Evolutionary conservation across 441 rosid species (phyloP), one percentile per base, ranked within the genome.

Genomic region (Populus tomentosa): DNA sequence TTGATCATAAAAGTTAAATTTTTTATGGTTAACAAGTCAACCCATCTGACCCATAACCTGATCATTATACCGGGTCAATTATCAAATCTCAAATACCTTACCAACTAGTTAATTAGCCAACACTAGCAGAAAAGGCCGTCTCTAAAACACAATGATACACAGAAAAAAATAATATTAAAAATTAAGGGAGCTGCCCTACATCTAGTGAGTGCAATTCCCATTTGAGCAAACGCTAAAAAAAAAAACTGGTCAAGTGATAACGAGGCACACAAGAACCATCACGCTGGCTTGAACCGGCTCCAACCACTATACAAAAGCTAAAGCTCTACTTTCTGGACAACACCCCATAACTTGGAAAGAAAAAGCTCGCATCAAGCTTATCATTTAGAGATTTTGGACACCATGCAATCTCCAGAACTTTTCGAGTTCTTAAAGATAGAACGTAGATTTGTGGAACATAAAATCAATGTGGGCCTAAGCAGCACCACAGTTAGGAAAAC

Each of bases 401-500:
- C 24, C 46, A 40, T 7, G 63, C 63, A n/a, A 59, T 59, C 63
- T 59, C 23, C 28, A 21, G 14, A 61, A 61, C 65, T 23, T 61
- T 21, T 3, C 5, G 65, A 21, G 14, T 21, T 21, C 14, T 23
- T 61, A 23, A 61, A 61, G 65, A 61, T 21, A 21, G 26, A 61
- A 10, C 6, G 24, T 10, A 21, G 23, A 61, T 61, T 21, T 61
- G 65, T 21, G 21, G 65, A 61, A 1, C 65, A 21, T 30, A 46
- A 70, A 46, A 70, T 71, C 33, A 40, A 10, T 50, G 73, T 70
- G 33, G 73, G 73, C 72, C 53, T 46, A 46, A 26, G 73, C 63
- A 46, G 63, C 3, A 14, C 7, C 7, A 7, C 40, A 71, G 23
- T 61, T 50, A 18, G 53, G 61, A 18, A 20, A 26, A 71, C 16